Evolutionary conservation across 202 grass and related monocot species (phyloP).

Genomic region (Panicum virgatum): DNA sequence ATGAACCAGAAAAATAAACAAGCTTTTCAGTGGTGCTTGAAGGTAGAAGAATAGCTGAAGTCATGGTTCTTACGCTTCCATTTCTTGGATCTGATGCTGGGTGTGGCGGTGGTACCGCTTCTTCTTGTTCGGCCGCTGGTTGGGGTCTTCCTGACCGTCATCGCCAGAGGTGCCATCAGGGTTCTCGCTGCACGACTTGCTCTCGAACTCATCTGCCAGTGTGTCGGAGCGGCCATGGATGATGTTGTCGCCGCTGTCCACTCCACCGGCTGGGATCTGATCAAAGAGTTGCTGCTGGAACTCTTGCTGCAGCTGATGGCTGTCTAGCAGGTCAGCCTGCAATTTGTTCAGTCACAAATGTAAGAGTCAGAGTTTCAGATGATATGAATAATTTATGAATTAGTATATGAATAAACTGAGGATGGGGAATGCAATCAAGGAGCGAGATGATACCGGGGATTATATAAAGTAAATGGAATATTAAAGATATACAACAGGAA

Average conservation of each 20-base stretch:
- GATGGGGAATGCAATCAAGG: too few relatives aligned
- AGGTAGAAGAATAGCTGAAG: background rate
- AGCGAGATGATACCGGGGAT: background rate
- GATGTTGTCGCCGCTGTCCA: constrained; percentile 68
- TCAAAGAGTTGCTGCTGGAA: constrained; percentile 71
- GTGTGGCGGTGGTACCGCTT: constrained; percentile 98
- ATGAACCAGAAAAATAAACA: background rate
- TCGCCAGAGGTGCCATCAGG: constrained; percentile 65
- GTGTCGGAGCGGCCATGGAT: constrained; percentile 42
- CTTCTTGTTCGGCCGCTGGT: constrained; percentile 82
- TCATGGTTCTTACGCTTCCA: constrained; percentile 67
- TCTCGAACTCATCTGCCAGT: constrained; percentile 71
- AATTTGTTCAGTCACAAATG: background rate
- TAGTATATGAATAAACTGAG: background rate
- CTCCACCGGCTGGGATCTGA: constrained; percentile 51
- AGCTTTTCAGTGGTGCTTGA: background rate
- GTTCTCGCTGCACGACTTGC: constrained; percentile 93
- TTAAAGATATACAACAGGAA: background rate
- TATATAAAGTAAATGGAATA: background rate
- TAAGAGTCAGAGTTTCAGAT: constrained; percentile 7
- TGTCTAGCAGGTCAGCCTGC: constrained; percentile 76
- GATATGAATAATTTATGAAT: background rate
- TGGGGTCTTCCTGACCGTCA: constrained; percentile 61
- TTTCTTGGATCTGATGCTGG: constrained; percentile 90
- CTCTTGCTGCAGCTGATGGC: constrained; percentile 70